Base-by-base conservation (phyloP, 805 yeast genomes). In the Yarrowia sp. region DNA sequence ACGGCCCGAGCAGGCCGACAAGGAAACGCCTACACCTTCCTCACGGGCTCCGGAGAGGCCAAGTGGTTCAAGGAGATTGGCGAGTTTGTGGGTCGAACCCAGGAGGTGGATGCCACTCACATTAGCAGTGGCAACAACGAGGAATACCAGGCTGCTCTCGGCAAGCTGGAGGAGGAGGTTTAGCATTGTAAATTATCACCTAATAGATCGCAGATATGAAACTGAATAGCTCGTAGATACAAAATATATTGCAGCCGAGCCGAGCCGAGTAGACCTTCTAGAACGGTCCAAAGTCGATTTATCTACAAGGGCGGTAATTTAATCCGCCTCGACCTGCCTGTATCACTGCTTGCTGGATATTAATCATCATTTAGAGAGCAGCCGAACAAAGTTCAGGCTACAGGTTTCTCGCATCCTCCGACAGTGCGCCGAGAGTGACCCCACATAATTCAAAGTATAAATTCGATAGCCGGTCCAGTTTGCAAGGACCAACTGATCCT, bases 1-100 rank as follows among this genome's bases (percentile, higher is more conserved):
- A 92, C 98, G 0, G 97, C 98, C 1, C 84, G 99, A 75, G 99
- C 99, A 2, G 86, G 87, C 58, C 82, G 84, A 33, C 59, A 66
- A 0, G 99, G 99, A 71, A 75, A 77, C 35, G 96, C 97, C 0
- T 81, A 85, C 71, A 87, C 84, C 49, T 72, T 93, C 24, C 78
- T 85, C n/a, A 78, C 84, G 63, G 96, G 96, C 27, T 83, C 82
- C 61, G 92, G 91, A 60, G 98, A 94, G 68, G 78, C 77, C 56
- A 84, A 80, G 66, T 80, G 64, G 73, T 80, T 67, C 69, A 73
- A 61, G 71, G 73, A 66, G 63, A 76, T 71, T 65, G 71, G 75
- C 69, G 61, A 63, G 36, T 62, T 64, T 16, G 66, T 73, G 12
- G 63, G 63, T 32, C 66, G 76, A 19, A 66, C 70, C 14, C 66